Base-by-base conservation (phyloP, 495 filamentous ascomycete genomes). In the Talaromyces wortmannii region DNA sequence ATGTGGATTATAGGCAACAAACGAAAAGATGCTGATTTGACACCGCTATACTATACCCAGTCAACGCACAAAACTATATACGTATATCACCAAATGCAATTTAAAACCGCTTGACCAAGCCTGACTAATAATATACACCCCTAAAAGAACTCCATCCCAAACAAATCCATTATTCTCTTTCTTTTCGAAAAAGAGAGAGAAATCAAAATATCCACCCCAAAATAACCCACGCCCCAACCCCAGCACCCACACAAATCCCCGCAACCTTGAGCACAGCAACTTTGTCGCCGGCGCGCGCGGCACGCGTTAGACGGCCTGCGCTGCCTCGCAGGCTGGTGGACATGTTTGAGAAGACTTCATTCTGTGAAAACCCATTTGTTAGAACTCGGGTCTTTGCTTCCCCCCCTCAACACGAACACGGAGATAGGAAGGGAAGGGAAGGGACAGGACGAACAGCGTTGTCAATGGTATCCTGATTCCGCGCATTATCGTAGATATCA, bases 401-500 rank as follows among this genome's bases (percentile, higher is more conserved):
- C 12, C 31, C 43, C 40, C 2, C 31, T n/a, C 45, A 23, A 8
- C 44, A 52, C 18, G 0, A 11, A 50, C 17, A 48, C n/a, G 10
- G 15, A 30, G 29, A n/a, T 46, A 23, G 17, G 10, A 18, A 33
- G 32, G 23, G 16, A 11, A 29, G 36, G 45, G 36, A 46, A 46
- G 17, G 15, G 54, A 23, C 52, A 29, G 2, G 17, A 72, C 83
- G 15, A 82, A 95, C 91, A 45, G 89, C 90, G 61, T 82, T 80
- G 67, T 97, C 91, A 55, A 98, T 88, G 30, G 94, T 79, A 51
- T 86, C 82, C 63, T 96, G 92, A 62, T 87, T 82, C 42, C 89
- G 81, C 42, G 94, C 94, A 65, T 91, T 88, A 73, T 97, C 91
- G 74, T 97, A 95, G 67, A 98, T 98, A 73, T 97, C 90, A 45